phyloP scores from a whole-genome alignment of 75 land plant genomes.

The Larix kaempferi region DNA sequence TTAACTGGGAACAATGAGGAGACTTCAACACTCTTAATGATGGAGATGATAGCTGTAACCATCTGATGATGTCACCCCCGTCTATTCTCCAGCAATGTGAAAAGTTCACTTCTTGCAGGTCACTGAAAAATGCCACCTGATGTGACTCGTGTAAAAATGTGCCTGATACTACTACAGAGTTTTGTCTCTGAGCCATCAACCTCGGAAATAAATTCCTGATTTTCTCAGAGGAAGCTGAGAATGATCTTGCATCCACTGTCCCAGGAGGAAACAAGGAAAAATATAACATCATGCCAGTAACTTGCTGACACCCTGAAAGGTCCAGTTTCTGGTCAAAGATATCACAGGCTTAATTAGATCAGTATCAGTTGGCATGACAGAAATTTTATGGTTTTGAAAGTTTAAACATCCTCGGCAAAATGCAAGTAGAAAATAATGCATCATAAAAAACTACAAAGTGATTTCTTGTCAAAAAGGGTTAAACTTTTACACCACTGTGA shows the following conservation, averaged over 20 bases:
- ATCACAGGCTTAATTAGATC: not conserved
- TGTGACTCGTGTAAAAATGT: not conserved
- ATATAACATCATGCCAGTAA: conserved; percentile 23
- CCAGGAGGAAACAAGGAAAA: conserved; percentile 17
- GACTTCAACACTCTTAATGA: conserved; percentile 33
- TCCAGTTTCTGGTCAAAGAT: conserved; percentile 35
- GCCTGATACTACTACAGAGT: not conserved
- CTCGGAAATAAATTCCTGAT: not conserved
- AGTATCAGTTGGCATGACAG: not conserved
- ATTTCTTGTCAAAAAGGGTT: too few species aligned
- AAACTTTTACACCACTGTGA: too few species aligned
- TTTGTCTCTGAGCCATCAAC: not conserved
- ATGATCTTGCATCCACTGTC: not conserved
- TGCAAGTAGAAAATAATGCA: too few species aligned
- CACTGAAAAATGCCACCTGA: conserved; percentile 19
- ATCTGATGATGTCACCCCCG: conserved; percentile 27
- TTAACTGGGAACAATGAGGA: conserved; percentile 23
- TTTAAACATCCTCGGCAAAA: not conserved
- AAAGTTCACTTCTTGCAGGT: conserved; percentile 36
- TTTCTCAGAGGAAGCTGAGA: not conserved
- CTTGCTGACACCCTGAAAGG: conserved; percentile 39
- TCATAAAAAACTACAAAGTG: too few species aligned
- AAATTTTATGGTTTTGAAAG: not conserved
- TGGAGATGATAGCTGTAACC: conserved; percentile 38
- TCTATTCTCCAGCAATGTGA: conserved; percentile 39